phyloP scores from a whole-genome alignment of 2,329 filamentous ascomycete species.

The Alternaria viburni region DNA sequence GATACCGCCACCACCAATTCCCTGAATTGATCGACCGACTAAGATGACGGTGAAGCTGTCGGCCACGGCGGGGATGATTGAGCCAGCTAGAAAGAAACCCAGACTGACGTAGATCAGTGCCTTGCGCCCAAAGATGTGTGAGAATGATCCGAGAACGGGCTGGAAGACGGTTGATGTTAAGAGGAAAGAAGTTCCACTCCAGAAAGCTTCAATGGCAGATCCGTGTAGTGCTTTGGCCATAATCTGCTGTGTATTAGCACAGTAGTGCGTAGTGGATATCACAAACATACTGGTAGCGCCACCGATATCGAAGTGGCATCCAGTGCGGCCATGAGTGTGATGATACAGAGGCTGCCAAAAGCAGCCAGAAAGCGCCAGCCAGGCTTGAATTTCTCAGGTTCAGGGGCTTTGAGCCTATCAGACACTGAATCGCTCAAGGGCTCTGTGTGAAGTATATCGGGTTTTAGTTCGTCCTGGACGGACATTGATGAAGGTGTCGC shows the following conservation, averaged over 20 bases:
- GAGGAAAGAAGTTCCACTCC: conserved; percentile 51
- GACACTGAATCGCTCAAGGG: conserved; percentile 13
- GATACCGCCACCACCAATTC: conserved; percentile 52
- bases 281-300: conserved; percentile 55
- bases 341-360: conserved; percentile 57
- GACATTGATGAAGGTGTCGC: conserved; percentile 16
- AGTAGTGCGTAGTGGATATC: neutral
- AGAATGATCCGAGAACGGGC: conserved; percentile 49
- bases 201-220: conserved; percentile 51
- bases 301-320: conserved; percentile 71
- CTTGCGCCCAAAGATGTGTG: conserved; percentile 51
- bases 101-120: conserved; percentile 46
- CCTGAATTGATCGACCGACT: conserved; percentile 48
- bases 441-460: conserved; percentile 4
- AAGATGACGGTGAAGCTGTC: conserved; percentile 49
- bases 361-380: conserved; percentile 36
- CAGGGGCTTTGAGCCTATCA: conserved; percentile 11
- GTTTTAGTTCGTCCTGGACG: conserved; percentile 15
- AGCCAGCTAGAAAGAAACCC: conserved; percentile 45
- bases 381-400: conserved; percentile 34
- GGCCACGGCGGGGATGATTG: conserved; percentile 46
- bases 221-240: conserved; percentile 46
- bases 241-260: conserved; percentile 32
- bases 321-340: conserved; percentile 68
- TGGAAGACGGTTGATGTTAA: conserved; percentile 51